Evolutionary conservation across 1,284 basidiomycete species (phyloP).

Genomic region (Fomitopsis betulina): DNA sequence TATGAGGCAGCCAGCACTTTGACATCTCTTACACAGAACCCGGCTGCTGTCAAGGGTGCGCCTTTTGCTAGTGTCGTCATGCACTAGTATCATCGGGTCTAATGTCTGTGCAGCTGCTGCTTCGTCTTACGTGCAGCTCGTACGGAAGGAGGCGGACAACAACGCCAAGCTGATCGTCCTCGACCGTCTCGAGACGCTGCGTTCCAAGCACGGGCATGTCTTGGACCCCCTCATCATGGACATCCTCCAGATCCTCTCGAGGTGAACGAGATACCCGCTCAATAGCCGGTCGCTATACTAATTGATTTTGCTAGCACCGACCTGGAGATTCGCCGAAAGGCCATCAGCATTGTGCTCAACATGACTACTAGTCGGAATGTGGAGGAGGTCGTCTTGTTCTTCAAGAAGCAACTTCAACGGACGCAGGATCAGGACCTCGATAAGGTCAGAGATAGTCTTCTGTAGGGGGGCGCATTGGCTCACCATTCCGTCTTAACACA

Average conservation of each 20-base stretch:
- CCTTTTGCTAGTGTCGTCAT: not conserved
- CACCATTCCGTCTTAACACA: conserved; percentile 27
- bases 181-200: conserved; percentile 84
- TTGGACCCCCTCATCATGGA: conserved; percentile 96
- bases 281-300: not conserved
- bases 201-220: conserved; percentile 87
- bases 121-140: conserved; percentile 84
- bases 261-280: conserved; percentile 34
- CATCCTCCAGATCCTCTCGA: conserved; percentile 86
- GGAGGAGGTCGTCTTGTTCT: conserved; percentile 94
- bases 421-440: conserved; percentile 87
- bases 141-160: conserved; percentile 96
- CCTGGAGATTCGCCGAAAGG: conserved; percentile 95
- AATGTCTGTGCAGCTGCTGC: conserved; percentile 69
- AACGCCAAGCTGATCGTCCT: conserved; percentile 99
- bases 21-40: conserved; percentile 93
- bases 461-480: not conserved
- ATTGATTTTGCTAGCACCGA: conserved; percentile 64
- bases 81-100: conserved; percentile 6
- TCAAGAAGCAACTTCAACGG: conserved; percentile 97
- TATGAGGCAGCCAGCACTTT: conserved; percentile 97
- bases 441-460: conserved; percentile 46
- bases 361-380: conserved; percentile 96
- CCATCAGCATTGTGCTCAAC: conserved; percentile 85
- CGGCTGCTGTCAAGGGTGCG: conserved; percentile 90